Base-by-base conservation (phyloP, 345 rosid species). In the Carallia pectinifolia region DNA sequence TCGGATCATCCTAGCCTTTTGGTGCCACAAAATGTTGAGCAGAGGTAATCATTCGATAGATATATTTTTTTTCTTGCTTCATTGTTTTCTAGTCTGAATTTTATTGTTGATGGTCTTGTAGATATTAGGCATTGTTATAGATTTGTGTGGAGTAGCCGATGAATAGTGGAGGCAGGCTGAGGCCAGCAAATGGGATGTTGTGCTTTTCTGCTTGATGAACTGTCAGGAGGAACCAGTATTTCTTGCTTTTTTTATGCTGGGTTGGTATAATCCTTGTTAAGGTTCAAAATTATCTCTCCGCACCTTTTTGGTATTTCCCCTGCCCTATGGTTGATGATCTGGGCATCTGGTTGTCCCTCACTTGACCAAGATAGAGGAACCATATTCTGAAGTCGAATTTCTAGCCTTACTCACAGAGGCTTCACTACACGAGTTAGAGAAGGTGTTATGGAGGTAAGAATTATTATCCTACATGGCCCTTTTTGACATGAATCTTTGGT, bases 381-480 rank as follows among this genome's bases (percentile, higher is more conserved):
- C 23, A 23, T 23, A 23, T 23, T 23, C 23, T 23, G 23, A 23
- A 23, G 23, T 23, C 23, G 23, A 23, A 23, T 23, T 23, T 23
- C 23, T 23, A 23, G 93, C 97, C 56, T 40, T 95, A 80, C 89
- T 85, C 74, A 97, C 94, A 17, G 92, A 90, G 77, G 99, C 93
- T 69, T 87, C 85, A 74, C 81, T 77, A 36, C 86, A 85, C 56
- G 91, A 90, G 63, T 84, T 95, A 63, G 83, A 76, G 74, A 88
- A 84, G 61, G 82, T 82, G 55, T 33, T 92, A 62, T 95, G 99
- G 97, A 92, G 90, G 99, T 90, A 84, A 78, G 76, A 68, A 59
- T 53, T 56, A 60, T 0, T 23, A 19, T 16, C 17, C 29, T 30
- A 72, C 56, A 31, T 55, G 62, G 56, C 37, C 54, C 8, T 67